These are phyloP conservation scores for Hemileia vastatrix DNA, from an alignment of 1,284 basidiomycete species.

Conservation along the genomic window DNA sequence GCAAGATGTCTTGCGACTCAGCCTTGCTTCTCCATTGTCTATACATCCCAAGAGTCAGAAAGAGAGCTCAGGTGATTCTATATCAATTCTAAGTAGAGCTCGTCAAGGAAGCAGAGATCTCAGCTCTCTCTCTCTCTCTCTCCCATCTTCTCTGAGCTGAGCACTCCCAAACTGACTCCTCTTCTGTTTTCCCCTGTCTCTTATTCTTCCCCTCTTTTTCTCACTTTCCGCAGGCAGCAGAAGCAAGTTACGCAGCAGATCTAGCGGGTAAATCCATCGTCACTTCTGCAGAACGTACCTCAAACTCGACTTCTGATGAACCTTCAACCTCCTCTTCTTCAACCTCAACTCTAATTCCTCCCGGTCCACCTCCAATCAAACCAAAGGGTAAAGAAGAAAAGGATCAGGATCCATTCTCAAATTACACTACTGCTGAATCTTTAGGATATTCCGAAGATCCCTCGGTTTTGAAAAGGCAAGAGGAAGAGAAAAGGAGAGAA, in stretches of 20 bases:
- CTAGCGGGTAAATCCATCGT: not conserved
- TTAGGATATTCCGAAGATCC: conserved; percentile 13
- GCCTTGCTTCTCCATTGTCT: no score
- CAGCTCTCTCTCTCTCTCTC: no score
- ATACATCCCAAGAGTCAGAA: no score
- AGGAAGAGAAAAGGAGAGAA: no score
- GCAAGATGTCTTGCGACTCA: no score
- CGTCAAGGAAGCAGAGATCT: no score
- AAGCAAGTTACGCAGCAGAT: conserved; percentile 4
- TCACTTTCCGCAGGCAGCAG: not conserved
- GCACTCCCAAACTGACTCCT: not conserved
- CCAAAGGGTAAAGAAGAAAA: conserved; percentile 21
- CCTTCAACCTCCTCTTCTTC: not conserved
- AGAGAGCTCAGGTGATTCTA: no score
- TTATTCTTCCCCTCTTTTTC: not conserved
- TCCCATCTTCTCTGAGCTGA: no score
- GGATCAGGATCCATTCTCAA: conserved; percentile 24
- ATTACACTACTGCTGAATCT: conserved; percentile 18
- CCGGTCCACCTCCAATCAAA: conserved; percentile 19
- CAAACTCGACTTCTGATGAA: not conserved
- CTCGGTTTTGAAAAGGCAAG: not conserved
- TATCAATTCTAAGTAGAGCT: no score
- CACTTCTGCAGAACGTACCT: not conserved
- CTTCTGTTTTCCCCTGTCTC: not conserved
- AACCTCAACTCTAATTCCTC: not conserved